phyloP scores from a whole-genome alignment of 768 basidiomycete species.

The Leucocoprinus leucothites region DNA sequence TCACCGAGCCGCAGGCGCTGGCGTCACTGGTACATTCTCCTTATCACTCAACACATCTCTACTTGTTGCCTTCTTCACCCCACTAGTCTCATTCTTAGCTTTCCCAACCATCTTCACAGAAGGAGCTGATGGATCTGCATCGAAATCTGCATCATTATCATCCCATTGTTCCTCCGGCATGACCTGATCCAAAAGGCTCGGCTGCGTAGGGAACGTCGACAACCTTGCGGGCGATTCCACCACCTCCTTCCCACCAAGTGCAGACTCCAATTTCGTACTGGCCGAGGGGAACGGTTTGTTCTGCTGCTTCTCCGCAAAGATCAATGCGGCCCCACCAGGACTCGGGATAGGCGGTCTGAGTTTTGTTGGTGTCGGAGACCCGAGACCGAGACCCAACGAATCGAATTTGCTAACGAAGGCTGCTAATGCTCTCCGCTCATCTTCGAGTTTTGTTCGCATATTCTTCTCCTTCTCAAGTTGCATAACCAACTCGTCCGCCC shows the following conservation, averaged over 20 bases:
- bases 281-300: slow-evolving; percentile 12
- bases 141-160: slow-evolving; percentile 39
- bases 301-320: slow-evolving; percentile 45
- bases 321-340: slow-evolving; percentile 46
- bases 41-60: slow-evolving; percentile 46
- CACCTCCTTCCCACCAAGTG: slow-evolving; percentile 24
- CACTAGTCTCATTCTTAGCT: slow-evolving; percentile 5
- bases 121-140: slow-evolving; percentile 24
- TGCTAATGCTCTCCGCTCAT: slow-evolving; percentile 73
- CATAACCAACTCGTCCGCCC: slow-evolving; percentile 72
- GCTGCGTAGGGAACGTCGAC: slow-evolving; percentile 35
- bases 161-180: slow-evolving; percentile 55
- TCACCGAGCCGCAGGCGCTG: slow-evolving; percentile 2
- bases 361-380: slow-evolving; percentile 38
- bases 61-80: slow-evolving; percentile 15
- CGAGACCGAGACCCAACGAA: slow-evolving; percentile 53
- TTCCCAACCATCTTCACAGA: neutral
- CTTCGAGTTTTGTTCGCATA: slow-evolving; percentile 64
- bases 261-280: neutral
- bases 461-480: slow-evolving; percentile 80
- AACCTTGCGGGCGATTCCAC: slow-evolving; percentile 53
- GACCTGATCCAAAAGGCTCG: slow-evolving; percentile 56
- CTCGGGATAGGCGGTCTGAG: slow-evolving; percentile 47
- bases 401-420: slow-evolving; percentile 85
- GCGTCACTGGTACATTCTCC: slow-evolving; percentile 41